Base-by-base conservation (phyloP, 371 early-diverging fungal genomes). In the Blyttiomyces sp. region DNA sequence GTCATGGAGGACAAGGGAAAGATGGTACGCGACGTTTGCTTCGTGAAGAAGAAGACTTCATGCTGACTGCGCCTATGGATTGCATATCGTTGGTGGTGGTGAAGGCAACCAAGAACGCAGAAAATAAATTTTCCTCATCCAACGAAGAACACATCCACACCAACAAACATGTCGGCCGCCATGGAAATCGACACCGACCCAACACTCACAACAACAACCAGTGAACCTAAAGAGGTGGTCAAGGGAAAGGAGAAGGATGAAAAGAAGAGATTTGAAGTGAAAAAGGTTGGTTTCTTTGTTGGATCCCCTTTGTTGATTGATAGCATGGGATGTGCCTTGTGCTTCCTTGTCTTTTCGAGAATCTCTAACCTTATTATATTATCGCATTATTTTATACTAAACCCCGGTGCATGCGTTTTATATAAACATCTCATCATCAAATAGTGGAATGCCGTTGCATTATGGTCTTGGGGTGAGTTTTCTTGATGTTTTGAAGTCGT, bases 361-460 rank as follows among this genome's bases (percentile, higher is more conserved):
- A 11, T 23, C 33, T 17, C 16, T 35, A 28, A 5, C 4, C 28
- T 23, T 5, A 27, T 33, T 43, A 34, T 44, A 39, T 61, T 54
- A 17, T 51, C 36, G 35, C n/a, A 11, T 9, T 9, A 46, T n/a
- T n/a, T n/a, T n/a, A n/a, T n/a, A n/a, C n/a, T n/a, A n/a, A n/a
- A n/a, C n/a, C n/a, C n/a, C n/a, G n/a, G n/a, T n/a, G n/a, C n/a
- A n/a, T n/a, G n/a, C n/a, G n/a, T n/a, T n/a, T n/a, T n/a, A n/a
- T n/a, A 31, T 16, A 54, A 17, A 28, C 3, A 51, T 56, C 61
- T 43, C n/a, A 17, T 13, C 24, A 33, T 7, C 13, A 16, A 11
- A 2, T 73, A 94, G 93, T 97, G 98, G 98, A 93, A 94, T 69
- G 96, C 96, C 2, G 96, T 97, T 17, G 95, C 98, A 35, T 80